Base-by-base conservation (phyloP, 2,329 filamentous ascomycete species). In the Colletotrichum endophyticum region DNA sequence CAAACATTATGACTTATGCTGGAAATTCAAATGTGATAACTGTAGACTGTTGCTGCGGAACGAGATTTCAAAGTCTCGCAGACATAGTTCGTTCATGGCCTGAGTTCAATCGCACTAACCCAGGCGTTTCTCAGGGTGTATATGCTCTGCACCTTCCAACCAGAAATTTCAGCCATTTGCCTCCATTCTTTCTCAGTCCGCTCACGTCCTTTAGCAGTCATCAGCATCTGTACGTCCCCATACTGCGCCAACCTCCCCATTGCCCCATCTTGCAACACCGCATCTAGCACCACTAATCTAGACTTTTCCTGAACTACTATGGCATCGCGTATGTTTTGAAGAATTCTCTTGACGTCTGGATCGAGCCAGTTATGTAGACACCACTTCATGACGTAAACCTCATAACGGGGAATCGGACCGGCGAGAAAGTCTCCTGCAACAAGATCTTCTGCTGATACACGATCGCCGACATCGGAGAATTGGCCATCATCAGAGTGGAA, bases 161-260 rank as follows among this genome's bases (percentile, higher is more conserved):
- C 84, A 8, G 81, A 66, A 6, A 62, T n/a, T 9, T 73, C 61
- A 2, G 82, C 84, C 34, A 86, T 71, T 4, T 34, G n/a, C 25
- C 53, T 64, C 84, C 84, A 86, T 56, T 85, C 70, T 2, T 49
- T 57, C 66, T 80, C 79, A 2, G 78, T 80, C 13, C 85, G 77
- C 77, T 86, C 85, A 68, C 80, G 70, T 16, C 85, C 85, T 25
- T 81, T 79, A 15, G 76, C 77, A 3, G 80, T 79, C 72, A 84
- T 80, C 85, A 87, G 85, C 85, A 87, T 87, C 64, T 83, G 85
- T 22, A 88, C 78, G 76, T 88, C 86, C 2, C 80, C 86, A 70
- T 86, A 87, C 34, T 82, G 69, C 7, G 81, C 80, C 16, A 88
- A 76, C 9, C 84, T 74, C 2, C 77, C 78, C 11, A 72, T 81